Conservation (phyloP, 2,329 filamentous ascomycete species). For the Penicillium sp. region DNA sequence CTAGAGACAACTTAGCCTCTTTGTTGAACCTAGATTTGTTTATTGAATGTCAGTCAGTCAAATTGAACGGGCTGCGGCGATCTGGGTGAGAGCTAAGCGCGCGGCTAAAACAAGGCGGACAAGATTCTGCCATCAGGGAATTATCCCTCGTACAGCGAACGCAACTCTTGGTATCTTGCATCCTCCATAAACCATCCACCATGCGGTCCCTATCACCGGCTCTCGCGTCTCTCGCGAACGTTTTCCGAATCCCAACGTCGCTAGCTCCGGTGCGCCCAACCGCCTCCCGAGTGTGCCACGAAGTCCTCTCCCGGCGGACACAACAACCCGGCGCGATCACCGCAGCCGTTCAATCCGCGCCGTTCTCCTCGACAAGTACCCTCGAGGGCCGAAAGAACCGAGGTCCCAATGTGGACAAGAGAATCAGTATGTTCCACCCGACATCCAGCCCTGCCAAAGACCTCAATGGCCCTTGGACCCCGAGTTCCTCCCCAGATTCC, state of each 20-base stretch:
- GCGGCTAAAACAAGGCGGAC: conserved; percentile 25
- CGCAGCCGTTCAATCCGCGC: conserved; percentile 24
- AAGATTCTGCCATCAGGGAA: conserved; percentile 29
- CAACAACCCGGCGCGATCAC: conserved; percentile 24
- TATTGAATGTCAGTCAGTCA: neutral
- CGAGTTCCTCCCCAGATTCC: conserved; percentile 19
- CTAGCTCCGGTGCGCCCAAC: conserved; percentile 31
- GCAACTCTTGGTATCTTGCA: conserved; percentile 16
- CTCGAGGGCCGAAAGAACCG: conserved; percentile 43
- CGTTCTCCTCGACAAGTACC: conserved; percentile 44
- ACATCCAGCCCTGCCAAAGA: neutral
- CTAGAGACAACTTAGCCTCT: neutral
- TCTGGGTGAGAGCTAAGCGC: conserved; percentile 17
- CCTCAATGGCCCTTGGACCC: neutral
- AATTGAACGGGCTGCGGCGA: neutral
- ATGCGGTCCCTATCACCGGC: conserved; percentile 43
- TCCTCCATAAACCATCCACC: conserved; percentile 22
- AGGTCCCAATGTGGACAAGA: conserved; percentile 36
- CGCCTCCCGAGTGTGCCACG: conserved; percentile 24
- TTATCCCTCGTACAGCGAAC: conserved; percentile 22
- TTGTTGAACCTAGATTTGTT: neutral
- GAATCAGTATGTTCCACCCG: conserved; percentile 45
- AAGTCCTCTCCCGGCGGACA: conserved; percentile 22
- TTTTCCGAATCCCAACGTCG: conserved; percentile 46
- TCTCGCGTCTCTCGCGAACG: conserved; percentile 48